Evolutionary conservation across 2,329 filamentous ascomycete species (phyloP).

Genomic region (Cryphonectria carpinicola): DNA sequence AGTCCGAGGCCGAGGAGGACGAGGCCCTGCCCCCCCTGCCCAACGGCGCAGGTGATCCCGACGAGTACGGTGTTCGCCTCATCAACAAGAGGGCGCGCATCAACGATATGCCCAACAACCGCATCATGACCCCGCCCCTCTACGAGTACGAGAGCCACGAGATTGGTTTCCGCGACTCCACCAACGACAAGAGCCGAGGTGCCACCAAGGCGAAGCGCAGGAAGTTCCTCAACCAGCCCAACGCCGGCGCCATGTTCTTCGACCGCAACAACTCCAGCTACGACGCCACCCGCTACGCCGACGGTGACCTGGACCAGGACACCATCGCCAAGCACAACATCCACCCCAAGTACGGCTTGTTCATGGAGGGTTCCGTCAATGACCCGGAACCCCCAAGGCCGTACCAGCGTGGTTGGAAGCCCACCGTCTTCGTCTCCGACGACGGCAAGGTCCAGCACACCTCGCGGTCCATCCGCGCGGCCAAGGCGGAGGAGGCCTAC

Average conservation of each 20-base stretch:
- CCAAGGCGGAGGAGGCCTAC: constrained; percentile 30
- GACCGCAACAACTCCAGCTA: constrained; percentile 58
- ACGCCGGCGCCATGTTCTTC: constrained; percentile 57
- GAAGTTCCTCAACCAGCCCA: constrained; percentile 57
- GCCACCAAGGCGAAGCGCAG: constrained; percentile 57
- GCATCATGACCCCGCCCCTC: constrained; percentile 54
- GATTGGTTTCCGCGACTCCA: constrained; percentile 63
- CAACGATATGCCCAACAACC: constrained; percentile 51
- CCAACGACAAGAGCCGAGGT: constrained; percentile 58
- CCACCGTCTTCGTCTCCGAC: constrained; percentile 54
- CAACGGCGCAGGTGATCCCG: constrained; percentile 49
- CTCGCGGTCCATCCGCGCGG: constrained; percentile 40
- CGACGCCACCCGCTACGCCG: constrained; percentile 53
- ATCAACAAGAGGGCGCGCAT: constrained; percentile 45
- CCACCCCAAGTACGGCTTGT: constrained; percentile 59
- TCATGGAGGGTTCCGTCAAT: constrained; percentile 53
- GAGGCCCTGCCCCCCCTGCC: constrained; percentile 38
- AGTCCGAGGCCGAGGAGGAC: constrained; percentile 27
- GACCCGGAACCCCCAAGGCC: constrained; percentile 45
- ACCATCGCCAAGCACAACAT: constrained; percentile 53
- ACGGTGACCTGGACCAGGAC: constrained; percentile 56
- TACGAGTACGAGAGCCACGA: constrained; percentile 56
- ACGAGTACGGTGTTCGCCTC: constrained; percentile 56
- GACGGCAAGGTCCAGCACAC: constrained; percentile 53
- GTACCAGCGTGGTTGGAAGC: constrained; percentile 49